Evolutionary conservation across 1,139 yeast genomes (phyloP).

Genomic region (Saccharomyces hybrid): DNA sequence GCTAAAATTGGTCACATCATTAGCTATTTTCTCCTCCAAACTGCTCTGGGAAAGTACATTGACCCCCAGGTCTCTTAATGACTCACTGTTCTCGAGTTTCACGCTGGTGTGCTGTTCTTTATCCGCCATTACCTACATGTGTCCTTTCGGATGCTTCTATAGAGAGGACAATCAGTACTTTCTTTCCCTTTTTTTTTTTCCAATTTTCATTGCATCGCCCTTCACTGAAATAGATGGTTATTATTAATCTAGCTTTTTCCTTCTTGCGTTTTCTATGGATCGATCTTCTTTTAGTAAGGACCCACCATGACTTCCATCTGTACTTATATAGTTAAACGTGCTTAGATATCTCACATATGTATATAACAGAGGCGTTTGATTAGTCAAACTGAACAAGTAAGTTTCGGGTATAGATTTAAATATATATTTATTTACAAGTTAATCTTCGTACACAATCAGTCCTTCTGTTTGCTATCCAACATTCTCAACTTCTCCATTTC

Average conservation of each 20-base stretch:
- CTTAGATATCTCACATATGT: neutral
- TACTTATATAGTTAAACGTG: neutral
- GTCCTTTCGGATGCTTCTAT: neutral
- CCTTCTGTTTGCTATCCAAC: conserved; percentile 18
- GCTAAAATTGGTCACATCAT: conserved; percentile 58
- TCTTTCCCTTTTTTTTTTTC: neutral
- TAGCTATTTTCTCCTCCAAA: conserved; percentile 63
- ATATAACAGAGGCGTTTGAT: neutral
- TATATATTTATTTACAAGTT: neutral
- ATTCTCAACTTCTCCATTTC: conserved; percentile 62
- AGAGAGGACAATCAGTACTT: neutral
- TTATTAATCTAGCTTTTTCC: neutral
- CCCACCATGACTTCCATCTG: neutral
- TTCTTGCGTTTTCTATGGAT: neutral
- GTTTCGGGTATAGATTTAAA: neutral
- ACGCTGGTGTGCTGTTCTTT: neutral
- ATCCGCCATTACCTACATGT: neutral
- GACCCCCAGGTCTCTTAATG: conserved; percentile 35
- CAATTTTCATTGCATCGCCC: neutral
- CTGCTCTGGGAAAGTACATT: conserved; percentile 66
- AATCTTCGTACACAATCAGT: conserved; percentile 5
- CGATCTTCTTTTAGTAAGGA: neutral
- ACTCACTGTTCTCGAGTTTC: neutral
- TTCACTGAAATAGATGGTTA: neutral
- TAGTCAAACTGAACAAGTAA: neutral